Conservation (phyloP, 2,329 filamentous ascomycete species). For the Hysterium pulicare region DNA sequence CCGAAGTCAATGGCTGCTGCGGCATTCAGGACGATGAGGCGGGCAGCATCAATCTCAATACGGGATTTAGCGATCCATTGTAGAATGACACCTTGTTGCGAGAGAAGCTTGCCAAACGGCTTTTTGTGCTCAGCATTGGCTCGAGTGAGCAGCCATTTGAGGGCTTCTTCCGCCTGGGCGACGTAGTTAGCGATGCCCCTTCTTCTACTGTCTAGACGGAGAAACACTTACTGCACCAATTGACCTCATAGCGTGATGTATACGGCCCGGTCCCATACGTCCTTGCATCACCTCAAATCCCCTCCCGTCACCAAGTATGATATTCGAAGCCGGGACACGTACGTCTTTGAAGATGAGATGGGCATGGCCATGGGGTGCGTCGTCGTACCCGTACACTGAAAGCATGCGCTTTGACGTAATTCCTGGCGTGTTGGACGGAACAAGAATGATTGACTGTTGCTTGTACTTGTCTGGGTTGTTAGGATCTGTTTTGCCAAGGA, state of each 20-base stretch:
- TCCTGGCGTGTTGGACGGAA: conserved; percentile 73
- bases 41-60: conserved; percentile 85
- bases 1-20: conserved; percentile 86
- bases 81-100: conserved; percentile 84
- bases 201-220: too few relatives aligned
- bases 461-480: conserved; percentile 71
- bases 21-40: conserved; percentile 84
- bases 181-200: too few relatives aligned
- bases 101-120: conserved; percentile 80
- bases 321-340: conserved; percentile 72
- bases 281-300: conserved; percentile 99
- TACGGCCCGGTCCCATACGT: conserved; percentile 86
- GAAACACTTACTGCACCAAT: conserved; percentile 67
- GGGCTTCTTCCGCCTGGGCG: conserved; percentile 68
- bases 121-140: conserved; percentile 88
- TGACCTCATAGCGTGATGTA: conserved; percentile 92
- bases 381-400: conserved; percentile 88
- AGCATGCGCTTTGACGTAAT: conserved; percentile 89
- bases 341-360: conserved; percentile 86
- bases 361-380: conserved; percentile 94
- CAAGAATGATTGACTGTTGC: conserved; percentile 87
- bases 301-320: conserved; percentile 84
- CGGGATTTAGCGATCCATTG: conserved; percentile 89
- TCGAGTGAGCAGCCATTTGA: conserved; percentile 88
- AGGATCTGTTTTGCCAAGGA: conserved; percentile 87